Base-by-base conservation (phyloP, 1,284 basidiomycete species). In the Naganishia albida region DNA sequence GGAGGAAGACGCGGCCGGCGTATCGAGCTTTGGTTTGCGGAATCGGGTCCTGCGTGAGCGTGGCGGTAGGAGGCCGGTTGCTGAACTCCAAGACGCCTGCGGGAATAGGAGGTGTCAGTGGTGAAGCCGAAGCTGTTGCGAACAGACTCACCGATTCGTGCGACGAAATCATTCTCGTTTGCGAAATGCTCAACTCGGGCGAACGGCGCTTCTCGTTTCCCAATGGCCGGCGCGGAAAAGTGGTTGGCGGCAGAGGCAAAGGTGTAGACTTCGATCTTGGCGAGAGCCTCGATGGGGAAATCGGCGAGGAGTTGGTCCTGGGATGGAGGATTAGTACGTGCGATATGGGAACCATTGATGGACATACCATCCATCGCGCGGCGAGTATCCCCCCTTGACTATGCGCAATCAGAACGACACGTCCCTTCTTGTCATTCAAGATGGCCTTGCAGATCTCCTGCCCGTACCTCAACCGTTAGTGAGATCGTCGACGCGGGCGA, bases 221-320 rank as follows among this genome's bases (percentile, higher is more conserved):
- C 57, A 7, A 16, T 34, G 26, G 42, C 43, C 1, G 40, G 39
- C 15, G 28, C 26, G 6, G 50, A 46, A 43, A 75, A 74, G 67
- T 76, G 75, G 62, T 73, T 75, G n/a, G 73, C 73, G 13, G 73
- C 75, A 0, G 67, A 69, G 6, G 73, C 74, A 56, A 76, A 76
- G 0, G 75, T 75, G 70, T 76, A 76, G 43, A 76, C 66, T 63
- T 76, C 74, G 59, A 75, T 62, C 59, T 73, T 74, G 55, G 62
- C 23, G 18, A 74, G 71, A 7, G 65, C 39, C 26, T 67, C 68
- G 38, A 65, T 39, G 26, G 71, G 65, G 51, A 73, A 73, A 62
- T 75, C 72, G 48, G 68, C 56, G n/a, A 74, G 70, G 25, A 74
- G 69, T 60, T 72, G 70, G 66, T 72, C 70, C 70, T 72, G 59